Evolutionary conservation across 106 monocot genomes (phyloP).

Genomic region (Dioscorea alata): DNA sequence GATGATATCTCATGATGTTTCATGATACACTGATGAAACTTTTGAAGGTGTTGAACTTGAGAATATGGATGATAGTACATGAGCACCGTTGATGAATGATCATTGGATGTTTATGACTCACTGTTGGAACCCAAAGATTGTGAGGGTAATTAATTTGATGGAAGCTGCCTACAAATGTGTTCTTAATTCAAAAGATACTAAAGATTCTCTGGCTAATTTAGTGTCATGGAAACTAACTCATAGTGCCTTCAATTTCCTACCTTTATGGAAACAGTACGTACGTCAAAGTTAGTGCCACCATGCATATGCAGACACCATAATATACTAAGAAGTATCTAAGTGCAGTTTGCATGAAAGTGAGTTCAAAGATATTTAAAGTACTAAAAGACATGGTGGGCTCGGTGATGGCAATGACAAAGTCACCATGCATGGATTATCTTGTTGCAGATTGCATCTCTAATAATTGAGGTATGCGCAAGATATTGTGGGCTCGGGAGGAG

Average conservation of each 20-base stretch:
- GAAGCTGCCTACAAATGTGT: constrained; percentile 40
- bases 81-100: too few species aligned
- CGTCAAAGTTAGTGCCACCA: constrained; percentile 27
- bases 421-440: constrained; percentile 21
- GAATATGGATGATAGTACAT: too few species aligned
- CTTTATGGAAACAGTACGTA: constrained; percentile 48
- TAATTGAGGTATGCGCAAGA: constrained; percentile 25
- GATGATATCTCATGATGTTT: too few species aligned
- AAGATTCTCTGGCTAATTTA: constrained; percentile 50
- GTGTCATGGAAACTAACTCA: constrained; percentile 49
- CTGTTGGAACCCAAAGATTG: too few species aligned
- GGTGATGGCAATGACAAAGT: constrained; percentile 29
- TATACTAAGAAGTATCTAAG: constrained; percentile 26
- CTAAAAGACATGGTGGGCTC: constrained; percentile 40
- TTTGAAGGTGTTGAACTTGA: too few species aligned
- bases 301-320: constrained; percentile 10
- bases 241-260: constrained; percentile 27
- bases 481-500: constrained; percentile 8
- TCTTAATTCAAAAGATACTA: constrained; percentile 55
- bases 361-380: constrained; percentile 22
- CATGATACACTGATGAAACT: too few species aligned
- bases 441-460: constrained; percentile 15
- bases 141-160: constrained; percentile 33
- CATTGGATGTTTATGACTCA: too few species aligned
- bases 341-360: constrained; percentile 33